phyloP scores from a whole-genome alignment of 2,329 filamentous ascomycete species.

The Aspergillus ochraceus region DNA sequence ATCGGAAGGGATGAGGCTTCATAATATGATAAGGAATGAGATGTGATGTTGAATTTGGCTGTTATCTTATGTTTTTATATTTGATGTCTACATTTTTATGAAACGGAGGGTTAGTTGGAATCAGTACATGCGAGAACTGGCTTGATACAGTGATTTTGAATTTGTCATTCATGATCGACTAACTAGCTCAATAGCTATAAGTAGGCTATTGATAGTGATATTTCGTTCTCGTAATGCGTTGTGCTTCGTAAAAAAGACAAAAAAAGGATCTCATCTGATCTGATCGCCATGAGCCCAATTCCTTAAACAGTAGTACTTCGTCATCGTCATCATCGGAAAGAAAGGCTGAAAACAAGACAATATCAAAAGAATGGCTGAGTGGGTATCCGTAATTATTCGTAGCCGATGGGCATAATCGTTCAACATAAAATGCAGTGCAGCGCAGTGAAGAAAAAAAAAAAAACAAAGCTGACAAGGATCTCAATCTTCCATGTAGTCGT shows the following conservation, averaged over 20 bases:
- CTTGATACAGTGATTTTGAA: neutral
- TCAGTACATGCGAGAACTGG: too few species aligned
- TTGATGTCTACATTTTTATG: too few species aligned
- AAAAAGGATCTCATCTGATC: neutral
- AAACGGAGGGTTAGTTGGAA: neutral
- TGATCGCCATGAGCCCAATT: neutral
- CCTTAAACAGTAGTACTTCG: too few species aligned
- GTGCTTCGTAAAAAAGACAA: too few species aligned
- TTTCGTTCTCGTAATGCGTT: neutral
- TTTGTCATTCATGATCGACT: neutral
- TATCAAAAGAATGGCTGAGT: neutral
- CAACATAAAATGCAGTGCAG: neutral
- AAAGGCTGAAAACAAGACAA: neutral
- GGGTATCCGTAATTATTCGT: slow-evolving; percentile 1
- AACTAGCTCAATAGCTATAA: too few species aligned
- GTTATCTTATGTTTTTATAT: too few species aligned
- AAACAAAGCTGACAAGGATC: neutral
- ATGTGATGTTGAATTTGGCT: too few species aligned
- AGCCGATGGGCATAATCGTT: neutral
- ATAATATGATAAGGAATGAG: too few species aligned
- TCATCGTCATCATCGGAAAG: neutral
- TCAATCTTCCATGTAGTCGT: slow-evolving; percentile 43
- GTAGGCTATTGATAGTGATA: neutral
- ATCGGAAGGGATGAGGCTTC: too few species aligned
- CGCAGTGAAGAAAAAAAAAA: slow-evolving; percentile 10